These are phyloP conservation scores for Fragaria nilgerrensis DNA, from an alignment of 306 rosid genomes.

Conservation along the genomic window DNA sequence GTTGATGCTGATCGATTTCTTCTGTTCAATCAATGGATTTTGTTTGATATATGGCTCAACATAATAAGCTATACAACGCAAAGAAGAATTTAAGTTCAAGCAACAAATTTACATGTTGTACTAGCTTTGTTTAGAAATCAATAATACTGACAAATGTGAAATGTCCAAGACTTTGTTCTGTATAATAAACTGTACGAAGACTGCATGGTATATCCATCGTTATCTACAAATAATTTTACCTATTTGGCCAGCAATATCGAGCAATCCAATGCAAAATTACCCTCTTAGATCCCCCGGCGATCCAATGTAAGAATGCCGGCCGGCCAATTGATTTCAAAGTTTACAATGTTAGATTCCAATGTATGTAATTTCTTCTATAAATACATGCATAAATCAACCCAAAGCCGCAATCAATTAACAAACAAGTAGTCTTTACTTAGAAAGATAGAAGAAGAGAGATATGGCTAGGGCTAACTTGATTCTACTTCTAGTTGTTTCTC, in stretches of 20 bases:
- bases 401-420: background rate
- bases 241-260: background rate
- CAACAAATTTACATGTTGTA: too few species aligned
- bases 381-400: background rate
- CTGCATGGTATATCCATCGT: background rate
- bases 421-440: background rate
- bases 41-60: background rate
- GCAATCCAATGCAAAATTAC: background rate
- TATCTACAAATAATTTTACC: background rate
- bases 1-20: background rate
- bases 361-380: background rate
- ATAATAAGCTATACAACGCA: background rate
- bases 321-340: background rate
- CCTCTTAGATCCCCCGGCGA: background rate
- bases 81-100: too few species aligned
- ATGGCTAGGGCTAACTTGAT: background rate
- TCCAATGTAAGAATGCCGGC: background rate
- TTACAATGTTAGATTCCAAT: background rate
- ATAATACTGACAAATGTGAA: background rate
- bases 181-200: background rate
- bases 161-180: background rate
- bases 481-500: conserved; percentile 1
- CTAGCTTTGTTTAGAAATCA: background rate
- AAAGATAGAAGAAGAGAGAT: background rate
- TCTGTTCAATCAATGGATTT: background rate